Evolutionary conservation across 306 rosid species (phyloP).

Genomic region (Glycine tomentella): DNA sequence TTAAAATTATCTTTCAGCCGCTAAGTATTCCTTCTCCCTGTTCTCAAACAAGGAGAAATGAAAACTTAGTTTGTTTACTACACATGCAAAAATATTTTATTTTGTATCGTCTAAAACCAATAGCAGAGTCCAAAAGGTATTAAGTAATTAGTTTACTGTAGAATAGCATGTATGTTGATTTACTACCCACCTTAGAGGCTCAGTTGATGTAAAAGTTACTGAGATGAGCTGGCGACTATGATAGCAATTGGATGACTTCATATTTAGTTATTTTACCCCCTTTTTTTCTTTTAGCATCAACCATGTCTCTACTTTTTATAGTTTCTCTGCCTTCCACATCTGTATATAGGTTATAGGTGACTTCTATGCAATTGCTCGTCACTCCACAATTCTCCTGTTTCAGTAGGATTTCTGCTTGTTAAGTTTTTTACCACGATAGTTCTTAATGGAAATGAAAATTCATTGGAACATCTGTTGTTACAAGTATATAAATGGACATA

Average conservation of each 20-base stretch:
- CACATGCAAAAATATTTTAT: too few species aligned
- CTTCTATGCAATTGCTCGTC: not conserved
- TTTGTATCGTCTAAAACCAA: too few species aligned
- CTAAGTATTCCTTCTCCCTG: too few species aligned
- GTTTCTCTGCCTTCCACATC: conserved; percentile 10
- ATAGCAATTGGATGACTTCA: not conserved
- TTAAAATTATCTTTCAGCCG: too few species aligned
- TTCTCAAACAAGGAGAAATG: too few species aligned
- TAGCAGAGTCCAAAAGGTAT: too few species aligned
- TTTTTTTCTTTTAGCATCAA: not conserved
- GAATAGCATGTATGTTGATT: too few species aligned
- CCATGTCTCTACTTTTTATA: not conserved
- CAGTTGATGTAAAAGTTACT: not conserved
- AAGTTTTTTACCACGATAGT: not conserved
- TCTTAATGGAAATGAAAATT: conserved; percentile 6
- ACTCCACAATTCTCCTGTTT: conserved; percentile 5
- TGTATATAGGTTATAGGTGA: not conserved
- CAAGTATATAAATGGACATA: conserved; percentile 9
- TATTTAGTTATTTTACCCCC: not conserved
- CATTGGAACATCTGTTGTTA: not conserved
- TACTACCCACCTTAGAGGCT: conserved; percentile 1
- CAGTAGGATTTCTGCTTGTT: not conserved
- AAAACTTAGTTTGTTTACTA: too few species aligned
- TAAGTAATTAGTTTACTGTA: too few species aligned
- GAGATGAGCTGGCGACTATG: conserved; percentile 16